A percentile compares a stretch with the other conserved stretches of the same genome.
Conservation (phyloP, 2,329 filamentous ascomycete genomes). For the Lanzia echinophila region DNA sequence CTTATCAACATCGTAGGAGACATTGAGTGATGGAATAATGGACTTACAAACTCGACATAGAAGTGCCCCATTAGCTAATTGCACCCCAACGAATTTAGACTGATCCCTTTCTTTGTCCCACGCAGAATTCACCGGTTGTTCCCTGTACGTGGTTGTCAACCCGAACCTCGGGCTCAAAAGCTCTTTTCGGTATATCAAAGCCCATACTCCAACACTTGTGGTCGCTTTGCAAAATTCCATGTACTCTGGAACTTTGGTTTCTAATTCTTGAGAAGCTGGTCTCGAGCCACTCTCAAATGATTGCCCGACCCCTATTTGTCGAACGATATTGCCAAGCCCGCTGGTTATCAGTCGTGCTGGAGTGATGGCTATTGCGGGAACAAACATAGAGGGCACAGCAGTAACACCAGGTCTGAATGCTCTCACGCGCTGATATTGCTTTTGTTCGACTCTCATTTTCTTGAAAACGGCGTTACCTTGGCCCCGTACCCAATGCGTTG, state of each 20-base stretch:
- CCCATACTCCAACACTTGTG: slow-evolving; percentile 61
- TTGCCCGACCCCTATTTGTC: slow-evolving; percentile 46
- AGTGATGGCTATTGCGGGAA: slow-evolving; percentile 57
- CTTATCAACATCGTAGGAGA: background rate
- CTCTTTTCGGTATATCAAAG: slow-evolving; percentile 52
- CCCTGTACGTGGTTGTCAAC: background rate
- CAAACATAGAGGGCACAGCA: slow-evolving; percentile 7
- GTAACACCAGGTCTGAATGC: slow-evolving; percentile 8
- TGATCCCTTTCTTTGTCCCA: slow-evolving; percentile 1
- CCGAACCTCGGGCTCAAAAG: background rate
- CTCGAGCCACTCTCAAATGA: slow-evolving; percentile 34
- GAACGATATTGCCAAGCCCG: slow-evolving; percentile 73
- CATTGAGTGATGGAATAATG: background rate
- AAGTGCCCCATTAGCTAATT: slow-evolving; percentile 19
- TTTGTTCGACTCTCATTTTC: slow-evolving; percentile 12
- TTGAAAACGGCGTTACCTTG: slow-evolving; percentile 5
- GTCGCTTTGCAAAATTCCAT: slow-evolving; percentile 35
- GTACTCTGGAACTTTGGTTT: slow-evolving; percentile 54
- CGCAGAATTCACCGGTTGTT: background rate
- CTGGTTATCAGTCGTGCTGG: slow-evolving; percentile 53
- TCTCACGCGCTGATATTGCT: slow-evolving; percentile 17
- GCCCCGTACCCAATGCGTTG: slow-evolving; percentile 34
- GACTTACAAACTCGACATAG: slow-evolving; percentile 29
- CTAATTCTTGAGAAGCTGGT: slow-evolving; percentile 67
- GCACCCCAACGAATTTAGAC: slow-evolving; percentile 16